Percentiles rank a stretch among this genome's conserved stretches.
Evolutionary conservation across 2,329 filamentous ascomycete genomes (phyloP).

Genomic region (Chaetomiaceae sp.): DNA sequence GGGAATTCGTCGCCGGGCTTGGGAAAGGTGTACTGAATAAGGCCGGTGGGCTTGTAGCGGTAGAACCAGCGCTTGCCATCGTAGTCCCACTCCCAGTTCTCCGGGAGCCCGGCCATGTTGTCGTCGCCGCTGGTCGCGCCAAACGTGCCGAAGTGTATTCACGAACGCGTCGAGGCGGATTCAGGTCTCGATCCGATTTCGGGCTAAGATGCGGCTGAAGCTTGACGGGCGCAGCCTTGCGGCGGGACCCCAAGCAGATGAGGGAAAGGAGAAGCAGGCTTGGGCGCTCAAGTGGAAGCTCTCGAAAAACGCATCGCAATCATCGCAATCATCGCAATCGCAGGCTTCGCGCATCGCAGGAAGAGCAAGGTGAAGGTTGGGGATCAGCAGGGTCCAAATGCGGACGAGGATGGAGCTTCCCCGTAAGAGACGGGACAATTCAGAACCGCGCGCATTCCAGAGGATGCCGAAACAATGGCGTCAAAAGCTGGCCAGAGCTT

Average conservation of each 20-base stretch:
- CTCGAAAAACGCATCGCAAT: neutral
- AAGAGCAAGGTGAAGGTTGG: neutral
- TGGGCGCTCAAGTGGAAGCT: neutral
- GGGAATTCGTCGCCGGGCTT: conserved; percentile 56
- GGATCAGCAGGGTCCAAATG: neutral
- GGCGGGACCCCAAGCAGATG: neutral
- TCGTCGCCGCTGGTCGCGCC: neutral
- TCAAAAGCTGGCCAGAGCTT: conserved; percentile 8
- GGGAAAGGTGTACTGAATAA: conserved; percentile 54
- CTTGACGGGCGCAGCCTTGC: neutral
- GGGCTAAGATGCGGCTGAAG: neutral
- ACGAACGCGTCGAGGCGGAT: neutral
- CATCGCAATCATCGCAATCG: too few relatives aligned
- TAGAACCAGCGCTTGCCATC: conserved; percentile 56
- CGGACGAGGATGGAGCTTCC: too few relatives aligned
- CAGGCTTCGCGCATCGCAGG: neutral
- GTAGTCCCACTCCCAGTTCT: conserved; percentile 55
- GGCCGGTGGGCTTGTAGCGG: conserved; percentile 50
- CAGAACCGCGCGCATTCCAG: conserved; percentile 5
- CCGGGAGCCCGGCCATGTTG: conserved; percentile 42
- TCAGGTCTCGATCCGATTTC: neutral
- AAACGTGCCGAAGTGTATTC: neutral
- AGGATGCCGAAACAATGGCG: conserved; percentile 3
- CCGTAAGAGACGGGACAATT: conserved; percentile 15
- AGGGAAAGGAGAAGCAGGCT: neutral